Conservation (phyloP, 257 asterid species). For the Rehmannia glutinosa region DNA sequence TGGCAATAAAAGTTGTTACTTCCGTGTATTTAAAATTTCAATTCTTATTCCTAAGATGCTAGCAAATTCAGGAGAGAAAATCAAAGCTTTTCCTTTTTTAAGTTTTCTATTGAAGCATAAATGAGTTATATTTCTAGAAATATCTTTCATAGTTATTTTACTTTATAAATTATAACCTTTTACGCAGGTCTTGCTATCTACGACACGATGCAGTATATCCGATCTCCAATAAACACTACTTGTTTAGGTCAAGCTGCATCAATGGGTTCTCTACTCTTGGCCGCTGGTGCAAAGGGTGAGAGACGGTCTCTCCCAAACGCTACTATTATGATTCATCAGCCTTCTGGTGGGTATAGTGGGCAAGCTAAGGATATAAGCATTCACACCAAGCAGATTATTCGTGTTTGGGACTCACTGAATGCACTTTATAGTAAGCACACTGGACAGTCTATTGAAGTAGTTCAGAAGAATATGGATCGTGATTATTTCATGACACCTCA, state of each 20-base stretch:
- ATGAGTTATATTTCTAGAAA: not conserved
- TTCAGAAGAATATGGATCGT: constrained; percentile 79
- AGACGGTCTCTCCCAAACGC: constrained; percentile 89
- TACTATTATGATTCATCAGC: constrained; percentile 88
- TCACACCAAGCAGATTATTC: constrained; percentile 81
- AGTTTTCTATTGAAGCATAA: not conserved
- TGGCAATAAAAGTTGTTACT: not conserved
- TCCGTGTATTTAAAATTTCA: not conserved
- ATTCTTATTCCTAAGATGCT: not conserved
- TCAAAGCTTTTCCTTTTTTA: not conserved
- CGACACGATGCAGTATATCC: constrained; percentile 92
- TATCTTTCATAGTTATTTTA: not conserved
- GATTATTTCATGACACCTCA: constrained; percentile 92
- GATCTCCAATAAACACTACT: constrained; percentile 81
- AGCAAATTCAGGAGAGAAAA: not conserved
- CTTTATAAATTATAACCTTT: not conserved
- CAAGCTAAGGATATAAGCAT: constrained; percentile 89
- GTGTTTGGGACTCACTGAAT: constrained; percentile 78
- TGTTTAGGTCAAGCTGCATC: constrained; percentile 98
- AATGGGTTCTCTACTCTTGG: constrained; percentile 93
- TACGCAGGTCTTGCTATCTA: constrained; percentile 90
- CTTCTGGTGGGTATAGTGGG: constrained; percentile 93
- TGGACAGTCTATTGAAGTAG: constrained; percentile 59
- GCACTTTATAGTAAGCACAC: constrained; percentile 80
- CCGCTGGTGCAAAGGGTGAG: constrained; percentile 96